Base-by-base conservation (phyloP, 495 filamentous ascomycete genomes). In the Hyaloscypha variabilis region DNA sequence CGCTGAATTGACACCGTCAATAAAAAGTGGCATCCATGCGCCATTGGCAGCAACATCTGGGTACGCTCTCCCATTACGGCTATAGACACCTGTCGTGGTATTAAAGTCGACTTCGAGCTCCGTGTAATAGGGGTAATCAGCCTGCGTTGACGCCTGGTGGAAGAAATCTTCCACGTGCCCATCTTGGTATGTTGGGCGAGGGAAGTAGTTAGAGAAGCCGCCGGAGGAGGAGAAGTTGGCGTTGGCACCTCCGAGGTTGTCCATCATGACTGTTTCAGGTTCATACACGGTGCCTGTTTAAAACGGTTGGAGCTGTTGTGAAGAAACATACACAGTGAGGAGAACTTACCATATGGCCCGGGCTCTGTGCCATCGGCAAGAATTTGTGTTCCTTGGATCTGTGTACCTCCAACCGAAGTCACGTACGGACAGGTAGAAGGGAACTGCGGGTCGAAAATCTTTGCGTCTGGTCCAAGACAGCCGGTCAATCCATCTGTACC, bases 161-260 rank as follows among this genome's bases (percentile, higher is more conserved):
- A 66, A 74, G 59, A 74, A 77, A 11, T 49, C n/a, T 6, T 60
- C 19, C 14, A 77, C 52, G 5, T 69, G 66, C 6, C 31, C 65
- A n/a, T 30, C 25, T 63, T 83, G 79, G 63, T 82, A 80, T 13
- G 64, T 51, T 2, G 81, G 79, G 1, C 75, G 62, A 0, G 67
- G 24, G 60, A 81, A 83, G 60, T 78, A 55, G 71, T 83, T 80
- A 64, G 70, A 74, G 67, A 84, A 84, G 17, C 82, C 81, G 24
- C 82, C 82, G 26, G 79, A 75, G 26, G 78, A 77, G n/a, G 66
- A 59, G 42, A 67, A 67, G 26, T 63, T 63, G 11, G 49, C 60
- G 8, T 60, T 54, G 4, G 42, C 19, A 6, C 64, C 64, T 8
- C 64, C 64, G 17, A 67, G 30, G 19, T 65, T 60, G n/a, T 60